Evolutionary conservation across 1,284 basidiomycete species (phyloP).

Genomic region (Ceratobasidium sp.): DNA sequence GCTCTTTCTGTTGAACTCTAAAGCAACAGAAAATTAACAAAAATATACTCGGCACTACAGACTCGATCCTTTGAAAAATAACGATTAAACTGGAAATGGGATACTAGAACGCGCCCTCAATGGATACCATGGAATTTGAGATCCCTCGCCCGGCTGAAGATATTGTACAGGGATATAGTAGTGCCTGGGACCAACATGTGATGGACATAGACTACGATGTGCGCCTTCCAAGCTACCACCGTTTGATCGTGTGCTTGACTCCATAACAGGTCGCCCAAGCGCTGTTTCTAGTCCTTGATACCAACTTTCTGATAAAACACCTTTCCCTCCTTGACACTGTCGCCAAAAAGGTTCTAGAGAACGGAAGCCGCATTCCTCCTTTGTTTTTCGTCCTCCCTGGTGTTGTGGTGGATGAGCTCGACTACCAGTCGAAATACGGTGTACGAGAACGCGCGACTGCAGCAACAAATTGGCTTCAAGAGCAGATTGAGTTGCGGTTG

Average conservation of each 20-base stretch:
- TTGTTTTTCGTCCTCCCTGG: constrained; percentile 37
- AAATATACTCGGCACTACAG: no score
- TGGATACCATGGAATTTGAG: constrained; percentile 32
- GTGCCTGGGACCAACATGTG: constrained; percentile 34
- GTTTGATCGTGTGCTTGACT: neutral
- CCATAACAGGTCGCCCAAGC: constrained; percentile 20
- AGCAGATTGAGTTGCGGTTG: constrained; percentile 25
- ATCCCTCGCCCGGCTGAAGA: constrained; percentile 20
- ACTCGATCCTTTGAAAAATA: no score
- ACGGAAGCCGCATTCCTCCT: constrained; percentile 25
- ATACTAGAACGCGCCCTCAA: constrained; percentile 8
- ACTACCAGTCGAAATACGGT: constrained; percentile 36
- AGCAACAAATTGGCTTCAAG: constrained; percentile 28
- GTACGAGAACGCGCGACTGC: constrained; percentile 34
- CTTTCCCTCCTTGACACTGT: constrained; percentile 3
- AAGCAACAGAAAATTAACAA: no score
- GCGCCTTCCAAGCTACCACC: neutral
- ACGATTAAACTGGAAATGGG: constrained; percentile 14
- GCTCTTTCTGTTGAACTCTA: no score
- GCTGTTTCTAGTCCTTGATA: constrained; percentile 25
- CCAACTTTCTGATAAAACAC: constrained; percentile 34
- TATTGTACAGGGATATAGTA: constrained; percentile 19
- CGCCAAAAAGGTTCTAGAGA: constrained; percentile 2
- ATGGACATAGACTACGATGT: constrained; percentile 40
- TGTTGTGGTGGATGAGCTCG: constrained; percentile 33